Evolutionary conservation across 2,329 filamentous ascomycete genomes (phyloP).

Genomic region (Aspergillus chevalieri): DNA sequence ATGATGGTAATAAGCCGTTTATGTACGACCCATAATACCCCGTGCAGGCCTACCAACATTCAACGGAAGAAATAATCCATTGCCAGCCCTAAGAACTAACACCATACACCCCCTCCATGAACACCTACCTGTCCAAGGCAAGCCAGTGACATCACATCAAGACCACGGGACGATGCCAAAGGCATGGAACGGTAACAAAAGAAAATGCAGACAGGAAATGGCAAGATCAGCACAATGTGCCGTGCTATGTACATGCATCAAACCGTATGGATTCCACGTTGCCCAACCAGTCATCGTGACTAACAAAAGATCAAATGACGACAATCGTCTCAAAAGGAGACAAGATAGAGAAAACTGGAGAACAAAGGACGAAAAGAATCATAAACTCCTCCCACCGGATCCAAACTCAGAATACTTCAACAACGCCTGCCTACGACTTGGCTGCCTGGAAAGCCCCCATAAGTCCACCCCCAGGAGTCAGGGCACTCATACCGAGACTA

Average conservation of each 20-base stretch:
- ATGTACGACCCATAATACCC: no score
- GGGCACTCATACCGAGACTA: slow-evolving; percentile 56
- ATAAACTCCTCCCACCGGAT: slow-evolving; percentile 9
- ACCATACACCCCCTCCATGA: slow-evolving; percentile 27
- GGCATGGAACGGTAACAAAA: slow-evolving; percentile 21
- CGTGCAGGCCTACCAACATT: not conserved
- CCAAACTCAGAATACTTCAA: slow-evolving; percentile 5
- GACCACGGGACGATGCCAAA: slow-evolving; percentile 15
- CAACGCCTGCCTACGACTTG: slow-evolving; percentile 20
- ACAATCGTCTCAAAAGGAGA: slow-evolving; percentile 3
- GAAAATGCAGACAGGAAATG: slow-evolving; percentile 17
- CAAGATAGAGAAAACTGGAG: slow-evolving; percentile 3
- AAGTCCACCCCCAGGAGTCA: slow-evolving; percentile 70
- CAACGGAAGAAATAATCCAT: slow-evolving; percentile 4
- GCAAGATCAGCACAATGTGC: slow-evolving; percentile 20
- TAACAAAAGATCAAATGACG: slow-evolving; percentile 4
- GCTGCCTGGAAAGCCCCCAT: slow-evolving; percentile 62
- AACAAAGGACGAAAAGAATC: slow-evolving; percentile 4
- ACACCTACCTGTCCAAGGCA: slow-evolving; percentile 17
- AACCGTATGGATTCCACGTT: slow-evolving; percentile 22
- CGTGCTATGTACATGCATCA: slow-evolving; percentile 34
- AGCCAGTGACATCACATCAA: slow-evolving; percentile 11
- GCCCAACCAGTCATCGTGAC: slow-evolving; percentile 2
- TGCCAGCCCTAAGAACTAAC: slow-evolving; percentile 21
- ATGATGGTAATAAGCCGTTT: no score